These are phyloP conservation scores for Camelina hispida DNA, from an alignment of 345 rosid genomes.

Conservation along the genomic window DNA sequence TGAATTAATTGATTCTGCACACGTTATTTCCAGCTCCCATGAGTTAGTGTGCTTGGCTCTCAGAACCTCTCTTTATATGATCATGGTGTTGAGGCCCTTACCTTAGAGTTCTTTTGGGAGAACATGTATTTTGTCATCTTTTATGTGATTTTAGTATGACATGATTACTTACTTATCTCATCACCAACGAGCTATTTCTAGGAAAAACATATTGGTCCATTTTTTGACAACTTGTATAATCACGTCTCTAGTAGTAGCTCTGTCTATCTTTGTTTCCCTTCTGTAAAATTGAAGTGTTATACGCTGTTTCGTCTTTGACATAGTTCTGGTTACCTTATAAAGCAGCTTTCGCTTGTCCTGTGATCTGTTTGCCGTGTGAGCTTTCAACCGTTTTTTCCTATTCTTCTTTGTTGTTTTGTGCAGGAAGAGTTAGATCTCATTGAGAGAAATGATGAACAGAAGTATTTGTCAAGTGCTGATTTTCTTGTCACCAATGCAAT, in stretches of 20 bases:
- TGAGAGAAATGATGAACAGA: constrained; percentile 71
- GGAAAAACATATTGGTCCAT: neutral
- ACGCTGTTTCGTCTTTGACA: neutral
- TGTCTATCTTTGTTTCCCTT: neutral
- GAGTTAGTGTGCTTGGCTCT: neutral
- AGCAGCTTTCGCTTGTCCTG: neutral
- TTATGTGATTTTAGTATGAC: too few relatives aligned
- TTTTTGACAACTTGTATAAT: neutral
- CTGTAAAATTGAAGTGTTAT: neutral
- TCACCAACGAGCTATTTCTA: neutral
- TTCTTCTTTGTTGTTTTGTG: constrained; percentile 2
- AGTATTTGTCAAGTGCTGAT: constrained; percentile 74
- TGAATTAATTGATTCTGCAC: neutral
- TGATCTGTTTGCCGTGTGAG: neutral
- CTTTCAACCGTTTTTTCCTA: neutral
- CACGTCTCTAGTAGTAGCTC: constrained; percentile 3
- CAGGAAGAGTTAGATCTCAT: constrained; percentile 73
- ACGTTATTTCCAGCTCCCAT: neutral
- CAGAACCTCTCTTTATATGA: too few relatives aligned
- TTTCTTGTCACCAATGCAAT: constrained; percentile 72
- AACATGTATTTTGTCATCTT: too few relatives aligned
- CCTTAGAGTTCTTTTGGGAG: too few relatives aligned
- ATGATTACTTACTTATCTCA: neutral
- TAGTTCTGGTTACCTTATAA: neutral
- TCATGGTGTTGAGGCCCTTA: too few relatives aligned